A percentile compares a stretch with the other conserved stretches of the same genome.
Evolutionary conservation across 2,329 filamentous ascomycete species (phyloP).

Genomic region (Pseudogymnoascus sp.): DNA sequence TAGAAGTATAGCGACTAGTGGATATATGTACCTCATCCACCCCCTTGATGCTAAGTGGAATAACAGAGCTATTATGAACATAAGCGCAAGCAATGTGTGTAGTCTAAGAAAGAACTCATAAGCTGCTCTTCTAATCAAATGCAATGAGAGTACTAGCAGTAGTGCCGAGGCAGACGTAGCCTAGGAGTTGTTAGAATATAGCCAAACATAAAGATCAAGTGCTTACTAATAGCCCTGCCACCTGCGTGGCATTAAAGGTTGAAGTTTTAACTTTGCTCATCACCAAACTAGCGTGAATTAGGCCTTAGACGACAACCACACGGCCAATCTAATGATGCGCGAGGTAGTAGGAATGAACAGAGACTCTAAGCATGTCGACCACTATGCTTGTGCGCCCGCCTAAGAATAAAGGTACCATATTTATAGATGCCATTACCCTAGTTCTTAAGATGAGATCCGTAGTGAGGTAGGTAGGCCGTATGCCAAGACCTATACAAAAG

Average conservation of each 20-base stretch:
- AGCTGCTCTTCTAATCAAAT: background rate
- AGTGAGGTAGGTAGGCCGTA: background rate
- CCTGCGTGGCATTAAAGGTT: background rate
- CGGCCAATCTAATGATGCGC: slow-evolving; percentile 17
- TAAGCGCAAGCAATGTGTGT: background rate
- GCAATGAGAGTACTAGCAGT: background rate
- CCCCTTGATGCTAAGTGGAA: background rate
- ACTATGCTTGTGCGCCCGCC: slow-evolving; percentile 15
- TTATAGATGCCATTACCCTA: slow-evolving; percentile 15
- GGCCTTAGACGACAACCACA: slow-evolving; percentile 13
- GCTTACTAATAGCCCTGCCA: background rate
- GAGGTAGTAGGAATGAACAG: slow-evolving; percentile 15
- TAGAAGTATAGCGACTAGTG: background rate
- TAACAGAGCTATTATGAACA: background rate
- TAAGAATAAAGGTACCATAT: slow-evolving; percentile 18
- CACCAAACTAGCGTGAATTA: slow-evolving; percentile 13
- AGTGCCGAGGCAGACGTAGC: background rate
- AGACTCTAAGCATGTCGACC: slow-evolving; percentile 12
- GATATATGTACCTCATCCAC: background rate
- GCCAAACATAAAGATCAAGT: background rate
- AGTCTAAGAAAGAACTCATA: slow-evolving; percentile 1
- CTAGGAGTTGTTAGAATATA: background rate
- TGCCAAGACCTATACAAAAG: slow-evolving; percentile 11
- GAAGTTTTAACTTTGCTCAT: background rate
- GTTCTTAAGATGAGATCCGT: slow-evolving; percentile 13